Percentiles rank a stretch among this genome's conserved stretches.
Conservation (phyloP, 2,329 filamentous ascomycete species). For the Pseudovirgaria hyperparasitica region DNA sequence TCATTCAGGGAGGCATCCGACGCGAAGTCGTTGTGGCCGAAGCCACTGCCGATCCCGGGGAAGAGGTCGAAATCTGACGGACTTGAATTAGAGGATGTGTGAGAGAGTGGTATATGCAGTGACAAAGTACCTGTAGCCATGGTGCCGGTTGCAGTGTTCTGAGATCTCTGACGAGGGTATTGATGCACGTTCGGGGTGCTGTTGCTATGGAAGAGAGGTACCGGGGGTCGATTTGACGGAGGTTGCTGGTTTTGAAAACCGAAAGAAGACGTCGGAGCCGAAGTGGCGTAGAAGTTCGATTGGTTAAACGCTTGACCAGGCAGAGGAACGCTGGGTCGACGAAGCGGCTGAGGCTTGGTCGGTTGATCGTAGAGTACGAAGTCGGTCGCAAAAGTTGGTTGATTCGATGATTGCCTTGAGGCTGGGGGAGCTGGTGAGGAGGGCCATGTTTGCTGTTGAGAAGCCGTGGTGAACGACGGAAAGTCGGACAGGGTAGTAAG, state of each 20-base stretch:
- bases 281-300: conserved; percentile 55
- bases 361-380: conserved; percentile 61
- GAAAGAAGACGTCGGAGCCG: conserved; percentile 48
- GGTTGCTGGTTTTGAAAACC: conserved; percentile 43
- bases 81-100: no score
- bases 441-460: conserved; percentile 62
- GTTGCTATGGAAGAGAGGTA: conserved; percentile 55
- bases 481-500: conserved; percentile 55
- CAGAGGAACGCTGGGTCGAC: conserved; percentile 40
- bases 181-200: conserved; percentile 41
- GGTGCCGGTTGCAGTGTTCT: no score
- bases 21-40: conserved; percentile 18
- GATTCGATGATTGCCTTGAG: conserved; percentile 36
- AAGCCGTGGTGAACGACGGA: conserved; percentile 73
- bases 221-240: conserved; percentile 46
- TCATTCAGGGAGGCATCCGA: conserved; percentile 11
- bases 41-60: conserved; percentile 33
- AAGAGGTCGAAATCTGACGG: conserved; percentile 33
- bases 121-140: conserved; percentile 22
- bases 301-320: conserved; percentile 47
- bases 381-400: conserved; percentile 46
- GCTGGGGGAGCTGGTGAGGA: conserved; percentile 47
- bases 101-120: not conserved
- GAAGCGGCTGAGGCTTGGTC: conserved; percentile 30
- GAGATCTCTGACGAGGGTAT: conserved; percentile 15